These are phyloP conservation scores for Aspergillus vadensis DNA, from an alignment of 2,329 filamentous ascomycete species.

Conservation along the genomic window DNA sequence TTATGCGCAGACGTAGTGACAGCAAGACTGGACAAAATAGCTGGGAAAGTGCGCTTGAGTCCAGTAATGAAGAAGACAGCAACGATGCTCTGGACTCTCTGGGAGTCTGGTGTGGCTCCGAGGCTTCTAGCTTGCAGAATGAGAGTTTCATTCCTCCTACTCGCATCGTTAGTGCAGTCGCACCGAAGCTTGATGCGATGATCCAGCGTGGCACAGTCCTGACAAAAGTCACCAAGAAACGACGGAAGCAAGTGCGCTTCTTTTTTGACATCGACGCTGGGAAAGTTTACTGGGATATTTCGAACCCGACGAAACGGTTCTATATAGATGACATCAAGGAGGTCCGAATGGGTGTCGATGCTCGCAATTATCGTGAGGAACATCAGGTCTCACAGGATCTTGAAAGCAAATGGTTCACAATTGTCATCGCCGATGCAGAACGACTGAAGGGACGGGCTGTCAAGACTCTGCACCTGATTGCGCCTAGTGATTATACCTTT, in stretches of 20 bases:
- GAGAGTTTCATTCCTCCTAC: slow-evolving; percentile 38
- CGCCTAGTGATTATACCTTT: slow-evolving; percentile 70
- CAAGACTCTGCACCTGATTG: slow-evolving; percentile 86
- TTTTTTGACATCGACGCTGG: slow-evolving; percentile 80
- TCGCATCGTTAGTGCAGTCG: slow-evolving; percentile 42
- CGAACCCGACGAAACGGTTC: slow-evolving; percentile 76
- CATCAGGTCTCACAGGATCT: slow-evolving; percentile 68
- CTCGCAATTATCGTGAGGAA: slow-evolving; percentile 86
- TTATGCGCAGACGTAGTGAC: slow-evolving; percentile 84
- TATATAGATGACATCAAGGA: slow-evolving; percentile 96
- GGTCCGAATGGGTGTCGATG: slow-evolving; percentile 79
- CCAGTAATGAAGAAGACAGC: slow-evolving; percentile 40
- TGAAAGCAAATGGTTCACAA: slow-evolving; percentile 80
- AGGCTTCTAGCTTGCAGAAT: slow-evolving; percentile 42
- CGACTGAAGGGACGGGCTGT: slow-evolving; percentile 68
- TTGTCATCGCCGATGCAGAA: slow-evolving; percentile 79
- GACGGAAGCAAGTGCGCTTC: slow-evolving; percentile 70
- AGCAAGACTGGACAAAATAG: slow-evolving; percentile 73
- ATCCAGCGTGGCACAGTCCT: slow-evolving; percentile 78
- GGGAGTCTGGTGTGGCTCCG: slow-evolving; percentile 46
- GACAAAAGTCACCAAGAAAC: slow-evolving; percentile 83
- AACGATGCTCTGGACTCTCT: slow-evolving; percentile 51
- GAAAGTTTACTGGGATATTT: slow-evolving; percentile 84
- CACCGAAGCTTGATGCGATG: slow-evolving; percentile 74
- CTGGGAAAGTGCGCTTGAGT: slow-evolving; percentile 46